Base-by-base conservation (phyloP, 2,329 filamentous ascomycete genomes). In the Byssothecium circinans region DNA sequence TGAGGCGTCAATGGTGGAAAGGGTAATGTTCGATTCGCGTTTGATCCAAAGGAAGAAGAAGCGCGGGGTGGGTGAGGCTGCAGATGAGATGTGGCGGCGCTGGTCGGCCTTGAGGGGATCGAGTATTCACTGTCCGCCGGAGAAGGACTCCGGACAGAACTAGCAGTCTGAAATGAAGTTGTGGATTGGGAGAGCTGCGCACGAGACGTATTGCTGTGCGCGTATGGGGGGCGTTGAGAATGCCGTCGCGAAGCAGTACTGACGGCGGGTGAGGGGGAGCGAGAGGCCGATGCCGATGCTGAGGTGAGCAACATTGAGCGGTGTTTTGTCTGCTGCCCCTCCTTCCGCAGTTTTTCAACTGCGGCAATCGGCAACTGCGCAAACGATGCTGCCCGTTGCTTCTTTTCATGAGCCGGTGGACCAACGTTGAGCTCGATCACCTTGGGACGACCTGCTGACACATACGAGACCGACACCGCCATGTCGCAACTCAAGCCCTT, bases 391-490 rank as follows among this genome's bases (percentile, higher is more conserved):
- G 67, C 64, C 34, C 68, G 64, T 46, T 61, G 60, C 36, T 65
- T 49, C n/a, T 35, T 29, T 43, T 53, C 40, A 32, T 41, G 33
- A 49, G 62, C 41, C 41, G 61, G 54, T 43, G 59, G 60, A 39
- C 41, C 35, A 27, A 46, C 18, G 41, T 39, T 22, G 29, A 72
- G 57, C 34, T 72, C 56, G 37, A 72, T 68, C 6, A 72, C 61
- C 57, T 69, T 72, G 37, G 69, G 67, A 7, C 69, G 67, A 15
- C 69, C 69, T 18, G 61, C 68, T 25, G 68, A 68, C 30, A 67
- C 63, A 40, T 68, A 69, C 11, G 69, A 70, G 12, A 72, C 66
- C 33, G 61, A 58, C 36, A 70, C 64, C 29, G 69, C 69, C 56
- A 69, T 60, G 56, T 71, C 67, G 47, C 63, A 65, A 49, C 62